Evolutionary conservation across 75 land plant genomes (phyloP).

Genomic region (Sequoiadendron giganteum): DNA sequence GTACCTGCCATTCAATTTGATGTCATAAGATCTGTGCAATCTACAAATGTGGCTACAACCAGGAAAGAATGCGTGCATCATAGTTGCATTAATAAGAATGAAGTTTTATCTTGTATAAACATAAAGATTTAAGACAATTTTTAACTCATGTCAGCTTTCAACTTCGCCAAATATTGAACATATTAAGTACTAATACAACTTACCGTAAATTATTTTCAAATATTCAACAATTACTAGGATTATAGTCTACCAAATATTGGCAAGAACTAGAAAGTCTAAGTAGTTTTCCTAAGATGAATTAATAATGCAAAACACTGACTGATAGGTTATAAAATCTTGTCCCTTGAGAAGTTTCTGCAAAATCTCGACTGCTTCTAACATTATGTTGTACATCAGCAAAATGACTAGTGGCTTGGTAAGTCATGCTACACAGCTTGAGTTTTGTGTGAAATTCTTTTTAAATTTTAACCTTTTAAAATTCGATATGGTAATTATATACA

Average conservation of each 20-base stretch:
- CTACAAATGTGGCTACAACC: not conserved
- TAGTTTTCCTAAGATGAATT: not conserved
- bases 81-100: not conserved
- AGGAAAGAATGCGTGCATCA: not conserved
- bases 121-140: too few relatives aligned
- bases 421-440: not conserved
- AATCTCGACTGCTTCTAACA: not conserved
- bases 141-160: not conserved
- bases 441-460: not conserved
- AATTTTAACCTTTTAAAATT: not conserved
- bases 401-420: not conserved
- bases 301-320: not conserved
- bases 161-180: not conserved
- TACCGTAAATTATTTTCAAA: not conserved
- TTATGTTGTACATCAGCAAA: not conserved
- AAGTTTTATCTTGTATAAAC: too few relatives aligned
- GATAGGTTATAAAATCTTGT: not conserved
- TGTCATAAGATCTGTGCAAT: not conserved
- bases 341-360: not conserved
- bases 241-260: not conserved
- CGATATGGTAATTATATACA: not conserved
- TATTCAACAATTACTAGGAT: not conserved
- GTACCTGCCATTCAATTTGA: conserved; percentile 39
- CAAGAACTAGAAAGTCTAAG: not conserved
- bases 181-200: not conserved